Conservation (phyloP, 768 basidiomycete genomes). For the Mycena rosella region DNA sequence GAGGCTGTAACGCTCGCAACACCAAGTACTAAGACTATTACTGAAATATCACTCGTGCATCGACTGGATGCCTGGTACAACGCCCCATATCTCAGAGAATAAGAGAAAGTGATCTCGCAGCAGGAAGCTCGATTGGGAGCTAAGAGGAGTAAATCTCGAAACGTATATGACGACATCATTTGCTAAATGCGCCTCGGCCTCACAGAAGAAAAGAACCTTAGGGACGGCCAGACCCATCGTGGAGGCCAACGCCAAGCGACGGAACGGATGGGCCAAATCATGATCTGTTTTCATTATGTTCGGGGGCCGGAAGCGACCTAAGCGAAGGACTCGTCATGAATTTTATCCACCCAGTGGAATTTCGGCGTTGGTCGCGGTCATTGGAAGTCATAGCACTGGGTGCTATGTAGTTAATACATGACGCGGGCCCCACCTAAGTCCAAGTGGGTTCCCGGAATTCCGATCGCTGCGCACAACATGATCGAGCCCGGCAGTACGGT, state of each 20-base stretch:
- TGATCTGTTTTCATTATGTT: neutral
- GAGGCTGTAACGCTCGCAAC: no score
- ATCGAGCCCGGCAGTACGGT: no score
- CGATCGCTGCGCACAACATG: no score
- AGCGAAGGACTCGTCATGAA: neutral
- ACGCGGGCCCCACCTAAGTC: neutral
- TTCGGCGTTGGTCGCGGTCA: neutral
- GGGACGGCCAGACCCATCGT: neutral
- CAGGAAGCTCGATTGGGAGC: constrained; percentile 3
- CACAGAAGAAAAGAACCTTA: no score
- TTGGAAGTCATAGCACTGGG: no score
- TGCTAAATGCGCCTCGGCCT: no score
- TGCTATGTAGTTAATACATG: neutral
- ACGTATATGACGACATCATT: constrained; percentile 22
- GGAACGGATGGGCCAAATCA: neutral
- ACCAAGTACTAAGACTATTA: no score
- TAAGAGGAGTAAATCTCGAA: neutral
- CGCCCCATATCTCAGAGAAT: no score
- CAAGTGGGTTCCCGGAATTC: neutral
- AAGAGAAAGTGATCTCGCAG: neutral
- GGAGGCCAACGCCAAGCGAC: neutral
- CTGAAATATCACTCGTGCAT: no score
- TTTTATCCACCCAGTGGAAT: neutral
- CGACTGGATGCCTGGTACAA: no score
- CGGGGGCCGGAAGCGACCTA: neutral